Evolutionary conservation across 139 green algal genomes (phyloP), one percentile per base, ranked within the genome.

Genomic region (Volvox reticuliferus): DNA sequence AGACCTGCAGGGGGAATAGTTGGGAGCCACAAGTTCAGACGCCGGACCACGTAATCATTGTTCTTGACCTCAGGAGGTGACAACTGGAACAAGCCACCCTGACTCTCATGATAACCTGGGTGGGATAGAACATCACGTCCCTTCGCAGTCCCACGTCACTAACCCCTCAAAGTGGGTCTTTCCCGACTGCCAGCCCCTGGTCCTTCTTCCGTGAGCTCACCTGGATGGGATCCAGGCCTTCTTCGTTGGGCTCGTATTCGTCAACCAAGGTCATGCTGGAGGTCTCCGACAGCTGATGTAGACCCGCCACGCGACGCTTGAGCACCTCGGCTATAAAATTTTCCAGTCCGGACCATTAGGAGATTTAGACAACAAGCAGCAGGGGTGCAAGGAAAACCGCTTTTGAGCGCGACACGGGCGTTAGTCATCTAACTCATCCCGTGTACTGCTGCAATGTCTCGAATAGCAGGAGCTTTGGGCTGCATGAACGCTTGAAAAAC

Each of bases 221-320:
- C 88, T 86, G 88, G 37, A 82, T 77, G 44, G 14, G 88, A 83
- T 92, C 17, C 33, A 85, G 78, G 95, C 94, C 63, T 89, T 98
- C 96, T 92, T 98, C 94, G 50, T 97, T 96, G 13, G 95, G 96
- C 90, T 97, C 94, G 96, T 96, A 98, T 1, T 93, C 93, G 90
- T 98, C 96, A 5, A 90, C 94, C 28, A 98, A 95, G 61, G 95
- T 93, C 32, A 95, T 95, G 28, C 94, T 97, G 69, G 77, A 77
- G 35, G 97, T 96, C 81, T 95, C 86, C 0, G 95, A 97, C 30
- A 95, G 36, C 87, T 99, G 97, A 91, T 99, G 96, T 82, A 99
- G 90, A 1, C 95, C 96, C 1, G 62, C 79, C 22, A 99, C 93
- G n/a, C 97, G 94, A 18, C 97, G 94, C 94, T 99, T 99, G n/a